phyloP scores from a whole-genome alignment of 2,329 filamentous ascomycete species.

The Juglanconis sp. region DNA sequence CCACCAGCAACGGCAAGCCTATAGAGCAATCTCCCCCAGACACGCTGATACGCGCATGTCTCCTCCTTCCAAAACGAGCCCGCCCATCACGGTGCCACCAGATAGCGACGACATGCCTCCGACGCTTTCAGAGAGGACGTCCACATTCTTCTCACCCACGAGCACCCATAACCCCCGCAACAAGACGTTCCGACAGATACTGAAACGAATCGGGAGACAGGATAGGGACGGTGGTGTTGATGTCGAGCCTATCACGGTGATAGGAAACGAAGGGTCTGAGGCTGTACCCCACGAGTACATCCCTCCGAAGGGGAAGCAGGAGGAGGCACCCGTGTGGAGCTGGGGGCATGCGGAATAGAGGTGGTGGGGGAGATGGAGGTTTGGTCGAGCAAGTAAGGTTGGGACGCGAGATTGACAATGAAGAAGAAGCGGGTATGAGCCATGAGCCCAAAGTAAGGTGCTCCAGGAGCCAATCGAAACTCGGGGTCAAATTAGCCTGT shows the following conservation, averaged over 20 bases:
- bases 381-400: too few species aligned
- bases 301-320: background rate
- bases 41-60: background rate
- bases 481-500: background rate
- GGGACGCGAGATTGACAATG: too few species aligned
- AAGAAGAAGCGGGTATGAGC: too few species aligned
- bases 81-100: background rate
- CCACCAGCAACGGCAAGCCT: background rate
- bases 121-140: background rate
- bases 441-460: background rate
- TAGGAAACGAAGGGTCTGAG: background rate
- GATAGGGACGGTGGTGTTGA: background rate
- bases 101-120: background rate
- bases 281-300: background rate
- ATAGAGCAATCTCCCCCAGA: background rate
- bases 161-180: background rate
- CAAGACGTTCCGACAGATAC: background rate
- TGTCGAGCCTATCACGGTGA: background rate
- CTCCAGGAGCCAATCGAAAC: background rate
- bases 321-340: constrained; percentile 4
- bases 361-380: background rate
- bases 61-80: background rate
- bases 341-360: background rate
- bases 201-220: background rate
- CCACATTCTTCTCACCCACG: background rate